These are phyloP conservation scores for Gliomastix tumulicola DNA, from an alignment of 2,329 filamentous ascomycete species.

Conservation along the genomic window DNA sequence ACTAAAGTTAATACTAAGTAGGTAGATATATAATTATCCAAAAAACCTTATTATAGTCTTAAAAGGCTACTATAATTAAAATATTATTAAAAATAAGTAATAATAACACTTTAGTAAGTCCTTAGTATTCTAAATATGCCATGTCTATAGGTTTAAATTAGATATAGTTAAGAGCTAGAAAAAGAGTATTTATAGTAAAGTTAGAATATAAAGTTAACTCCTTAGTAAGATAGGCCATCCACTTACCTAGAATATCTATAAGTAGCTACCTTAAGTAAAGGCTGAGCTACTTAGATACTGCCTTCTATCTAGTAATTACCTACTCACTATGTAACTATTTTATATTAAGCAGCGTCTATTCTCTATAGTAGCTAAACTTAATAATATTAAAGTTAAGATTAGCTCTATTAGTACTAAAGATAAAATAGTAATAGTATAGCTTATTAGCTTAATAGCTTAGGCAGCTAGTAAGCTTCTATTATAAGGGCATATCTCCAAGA, in stretches of 20 bases:
- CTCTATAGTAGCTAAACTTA: neutral
- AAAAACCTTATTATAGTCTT: neutral
- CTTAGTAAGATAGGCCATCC: neutral
- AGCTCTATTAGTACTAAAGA: neutral
- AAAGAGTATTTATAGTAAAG: neutral
- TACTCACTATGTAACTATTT: neutral
- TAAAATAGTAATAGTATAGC: neutral
- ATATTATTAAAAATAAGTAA: neutral
- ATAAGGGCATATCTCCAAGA: neutral
- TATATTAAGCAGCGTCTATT: neutral
- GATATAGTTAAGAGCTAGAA: neutral
- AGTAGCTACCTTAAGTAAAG: neutral
- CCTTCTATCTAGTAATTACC: neutral
- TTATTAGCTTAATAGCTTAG: neutral
- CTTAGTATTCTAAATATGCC: neutral
- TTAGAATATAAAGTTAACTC: neutral
- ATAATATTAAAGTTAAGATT: neutral
- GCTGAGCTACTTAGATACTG: neutral
- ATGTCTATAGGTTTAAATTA: neutral
- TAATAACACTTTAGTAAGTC: neutral
- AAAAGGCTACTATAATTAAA: neutral
- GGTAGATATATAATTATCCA: neutral
- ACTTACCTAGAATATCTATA: neutral
- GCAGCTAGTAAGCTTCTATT: neutral
- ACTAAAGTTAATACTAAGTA: constrained; percentile 1